Percentiles rank a stretch among this genome's conserved stretches.
These are phyloP conservation scores for Talaromyces sp. DNA, from an alignment of 2,329 filamentous ascomycete genomes.

Conservation along the genomic window DNA sequence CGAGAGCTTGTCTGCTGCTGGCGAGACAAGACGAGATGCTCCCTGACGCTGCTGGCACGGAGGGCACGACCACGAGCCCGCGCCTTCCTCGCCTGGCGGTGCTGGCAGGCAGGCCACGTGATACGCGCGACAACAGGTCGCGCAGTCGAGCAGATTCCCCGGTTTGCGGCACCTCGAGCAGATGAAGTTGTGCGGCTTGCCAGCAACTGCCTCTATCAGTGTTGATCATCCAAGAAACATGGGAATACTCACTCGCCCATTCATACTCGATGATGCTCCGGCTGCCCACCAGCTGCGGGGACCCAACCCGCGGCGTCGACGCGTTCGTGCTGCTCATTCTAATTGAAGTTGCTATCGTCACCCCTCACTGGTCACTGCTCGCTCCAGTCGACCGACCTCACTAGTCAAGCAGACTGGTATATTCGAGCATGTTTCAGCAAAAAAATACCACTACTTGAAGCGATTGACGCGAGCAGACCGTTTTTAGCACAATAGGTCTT, in stretches of 20 bases:
- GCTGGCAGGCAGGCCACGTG: constrained; percentile 21
- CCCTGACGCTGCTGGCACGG: constrained; percentile 17
- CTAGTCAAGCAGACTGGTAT: not conserved
- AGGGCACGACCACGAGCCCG: constrained; percentile 21
- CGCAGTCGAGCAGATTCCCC: constrained; percentile 22
- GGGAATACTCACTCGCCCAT: constrained; percentile 24
- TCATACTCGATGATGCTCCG: constrained; percentile 14
- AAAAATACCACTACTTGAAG: not conserved
- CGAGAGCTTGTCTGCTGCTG: not conserved
- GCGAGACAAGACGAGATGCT: not conserved
- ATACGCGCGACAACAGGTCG: constrained; percentile 29
- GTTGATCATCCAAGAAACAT: not conserved
- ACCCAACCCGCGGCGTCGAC: not conserved
- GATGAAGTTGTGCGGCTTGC: constrained; percentile 27
- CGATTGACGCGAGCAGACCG: not conserved
- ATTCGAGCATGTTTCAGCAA: not conserved
- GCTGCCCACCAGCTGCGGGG: not conserved
- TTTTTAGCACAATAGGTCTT: not conserved
- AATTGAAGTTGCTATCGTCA: too few species aligned
- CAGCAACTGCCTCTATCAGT: constrained; percentile 20
- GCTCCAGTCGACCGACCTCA: not conserved
- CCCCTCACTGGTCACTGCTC: not conserved
- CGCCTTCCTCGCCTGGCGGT: not conserved
- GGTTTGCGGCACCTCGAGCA: constrained; percentile 25
- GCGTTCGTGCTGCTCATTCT: not conserved